Percentiles rank a stretch among this genome's conserved stretches.
Evolutionary conservation across 768 basidiomycete genomes (phyloP).

Genomic region (Lactarius tabidus): DNA sequence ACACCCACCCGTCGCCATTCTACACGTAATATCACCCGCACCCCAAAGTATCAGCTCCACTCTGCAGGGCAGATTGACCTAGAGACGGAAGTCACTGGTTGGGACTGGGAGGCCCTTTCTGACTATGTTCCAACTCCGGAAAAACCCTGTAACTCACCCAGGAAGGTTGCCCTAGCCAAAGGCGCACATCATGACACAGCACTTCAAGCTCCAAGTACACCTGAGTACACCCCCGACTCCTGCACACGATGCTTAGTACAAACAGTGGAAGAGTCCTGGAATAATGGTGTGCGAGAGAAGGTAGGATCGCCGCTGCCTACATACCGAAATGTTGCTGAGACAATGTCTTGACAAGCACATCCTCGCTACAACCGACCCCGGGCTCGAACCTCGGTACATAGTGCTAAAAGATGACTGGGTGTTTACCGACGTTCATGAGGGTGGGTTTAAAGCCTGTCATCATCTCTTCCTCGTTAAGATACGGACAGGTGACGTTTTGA

Average conservation of each 20-base stretch:
- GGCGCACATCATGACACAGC: neutral
- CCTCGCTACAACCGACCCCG: constrained; percentile 42
- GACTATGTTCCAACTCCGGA: constrained; percentile 27
- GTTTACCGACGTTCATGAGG: constrained; percentile 53
- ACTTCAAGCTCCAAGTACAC: neutral
- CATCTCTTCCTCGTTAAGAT: neutral
- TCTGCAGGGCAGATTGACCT: constrained; percentile 19
- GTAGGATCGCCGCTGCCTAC: constrained; percentile 4
- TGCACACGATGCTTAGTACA: constrained; percentile 19
- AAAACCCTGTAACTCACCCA: constrained; percentile 7
- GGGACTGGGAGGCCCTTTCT: constrained; percentile 26
- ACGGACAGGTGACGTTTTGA: constrained; percentile 70
- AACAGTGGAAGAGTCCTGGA: constrained; percentile 8
- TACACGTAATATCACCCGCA: neutral
- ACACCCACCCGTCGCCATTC: constrained; percentile 21
- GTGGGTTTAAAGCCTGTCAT: constrained; percentile 35
- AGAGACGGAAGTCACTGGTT: constrained; percentile 10
- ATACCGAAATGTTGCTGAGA: neutral
- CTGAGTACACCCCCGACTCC: constrained; percentile 16
- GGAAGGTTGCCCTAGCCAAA: neutral
- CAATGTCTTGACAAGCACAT: constrained; percentile 40
- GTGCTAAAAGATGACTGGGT: constrained; percentile 78
- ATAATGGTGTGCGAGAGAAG: constrained; percentile 15
- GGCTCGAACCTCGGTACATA: constrained; percentile 43
- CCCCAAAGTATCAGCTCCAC: constrained; percentile 2